Evolutionary conservation across 1,139 yeast species (phyloP), one percentile per base, ranked within the genome.

Genomic region (Debaryomyces robertsiae): DNA sequence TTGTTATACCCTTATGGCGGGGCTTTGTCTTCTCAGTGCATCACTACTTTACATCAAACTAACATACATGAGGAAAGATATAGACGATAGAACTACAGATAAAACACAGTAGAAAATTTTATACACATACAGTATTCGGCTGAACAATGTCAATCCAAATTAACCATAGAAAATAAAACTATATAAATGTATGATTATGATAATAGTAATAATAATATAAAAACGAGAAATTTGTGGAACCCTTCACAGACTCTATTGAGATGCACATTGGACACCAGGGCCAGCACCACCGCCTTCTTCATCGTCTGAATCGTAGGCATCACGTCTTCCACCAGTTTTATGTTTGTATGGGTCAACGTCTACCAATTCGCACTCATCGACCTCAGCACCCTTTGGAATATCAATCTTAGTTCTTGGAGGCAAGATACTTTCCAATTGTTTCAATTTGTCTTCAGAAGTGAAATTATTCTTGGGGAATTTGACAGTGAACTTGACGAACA

Each of bases 261-360:
- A 82, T 53, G 91, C 91, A 81, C 94, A 85, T 75, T 85, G 94
- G 48, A 85, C 94, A 65, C 91, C 91, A 50, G 84, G 86, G 45
- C 78, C 83, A 45, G 63, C 69, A 43, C 60, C 67, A 43, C 60
- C 67, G 36, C 77, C 84, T 45, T 80, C 89, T 50, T 82, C 89
- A 29, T 80, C 86, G 39, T 80, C 85, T 9, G 80, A 78, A 46
- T 81, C 86, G 46, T 82, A 80, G 46, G 81, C 81, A 55, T 73
- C 75, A 55, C 75, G 72, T 55, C 71, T 67, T 38, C 67, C 58
- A 36, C 60, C 54, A 42, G 71, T 57, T 51, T 76, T 75, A 58
- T 84, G 86, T 66, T 75, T 81, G 55, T 68, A 53, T 43, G 84
- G 81, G 58, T 82, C 86, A 47, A 75, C 78, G 27, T 81, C 86